Base-by-base conservation (phyloP, 2,329 filamentous ascomycete genomes). In the Penicillium sp. region DNA sequence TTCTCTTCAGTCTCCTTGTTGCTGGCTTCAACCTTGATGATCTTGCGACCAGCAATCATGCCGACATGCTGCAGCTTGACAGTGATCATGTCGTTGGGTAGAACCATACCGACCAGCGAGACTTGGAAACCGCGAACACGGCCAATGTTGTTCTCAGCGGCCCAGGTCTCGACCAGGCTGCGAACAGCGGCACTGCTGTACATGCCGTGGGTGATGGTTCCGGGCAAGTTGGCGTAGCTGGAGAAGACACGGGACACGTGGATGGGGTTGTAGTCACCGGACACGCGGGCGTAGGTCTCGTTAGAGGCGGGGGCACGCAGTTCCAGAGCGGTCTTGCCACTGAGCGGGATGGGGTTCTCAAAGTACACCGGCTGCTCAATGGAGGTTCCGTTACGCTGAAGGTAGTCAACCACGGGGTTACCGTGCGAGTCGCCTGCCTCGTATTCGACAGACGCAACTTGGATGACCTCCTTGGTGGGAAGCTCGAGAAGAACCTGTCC, bases 191-290 rank as follows among this genome's bases (percentile, higher is more conserved):
- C 93, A 71, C 91, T 97, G 2, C 91, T 94, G 78, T 97, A 98
- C 93, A 98, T 98, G 67, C 93, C 93, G 68, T 98, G 93, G 1
- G 93, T 98, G 65, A 98, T 98, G 39, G 93, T 98, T 43, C 93
- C 94, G 1, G 90, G 90, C 15, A 98, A 79, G 69, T 90, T 93
- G 67, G 93, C 94, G 64, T 97, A 98, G 72, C 83, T 88, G 29
- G 93, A 87, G 74, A 98, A 98, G 48, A 96, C 88, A 49, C 93
- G 86, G 12, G 93, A 96, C 39, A 98, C 93, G 77, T 98, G 93
- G 55, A 98, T 98, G 22, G 93, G 93, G 72, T 98, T 98, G 80
- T 89, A 98, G 69, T 98, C 93, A 41, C 93, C 93, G 45, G 94
- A 98, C 17, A 98, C 93, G 58, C 89, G 87, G 55, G 93, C 94